A percentile compares a stretch with the other conserved stretches of the same genome.
Evolutionary conservation across 2,329 filamentous ascomycete species (phyloP).

Genomic region (Aspergillus carbonarius): DNA sequence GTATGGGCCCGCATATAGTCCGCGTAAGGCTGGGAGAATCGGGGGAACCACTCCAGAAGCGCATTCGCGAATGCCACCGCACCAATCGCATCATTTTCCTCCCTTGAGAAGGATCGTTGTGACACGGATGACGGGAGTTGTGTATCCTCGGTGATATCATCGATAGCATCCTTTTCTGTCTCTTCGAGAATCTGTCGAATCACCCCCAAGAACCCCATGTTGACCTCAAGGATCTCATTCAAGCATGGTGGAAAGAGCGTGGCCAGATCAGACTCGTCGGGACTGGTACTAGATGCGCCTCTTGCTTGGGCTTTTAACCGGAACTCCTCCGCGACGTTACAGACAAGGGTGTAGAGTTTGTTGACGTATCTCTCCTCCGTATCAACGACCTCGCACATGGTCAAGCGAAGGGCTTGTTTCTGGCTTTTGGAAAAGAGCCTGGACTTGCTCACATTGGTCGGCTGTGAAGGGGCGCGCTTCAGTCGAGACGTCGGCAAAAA

Average conservation of each 20-base stretch:
- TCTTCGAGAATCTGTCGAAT: constrained; percentile 76
- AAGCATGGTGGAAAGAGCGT: constrained; percentile 79
- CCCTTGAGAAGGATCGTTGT: constrained; percentile 47
- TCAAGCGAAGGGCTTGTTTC: constrained; percentile 79
- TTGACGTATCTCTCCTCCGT: constrained; percentile 92
- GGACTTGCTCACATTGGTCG: constrained; percentile 74
- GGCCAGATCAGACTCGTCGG: constrained; percentile 69
- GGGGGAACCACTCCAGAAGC: constrained; percentile 88
- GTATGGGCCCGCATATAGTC: constrained; percentile 91
- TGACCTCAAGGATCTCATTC: constrained; percentile 76
- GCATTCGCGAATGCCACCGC: constrained; percentile 74
- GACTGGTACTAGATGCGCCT: constrained; percentile 63
- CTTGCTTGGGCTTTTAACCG: constrained; percentile 65
- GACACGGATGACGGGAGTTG: constrained; percentile 48
- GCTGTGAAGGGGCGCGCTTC: constrained; percentile 81
- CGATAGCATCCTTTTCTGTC: constrained; percentile 75
- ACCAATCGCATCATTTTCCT: constrained; percentile 70
- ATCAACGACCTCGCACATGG: constrained; percentile 85
- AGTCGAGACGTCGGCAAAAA: constrained; percentile 85
- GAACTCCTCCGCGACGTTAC: constrained; percentile 77
- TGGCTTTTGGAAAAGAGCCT: constrained; percentile 77
- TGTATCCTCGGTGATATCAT: constrained; percentile 67
- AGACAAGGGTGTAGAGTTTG: constrained; percentile 81
- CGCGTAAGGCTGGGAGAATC: constrained; percentile 86
- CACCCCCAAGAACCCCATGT: constrained; percentile 74